Evolutionary conservation across 2,329 filamentous ascomycete species (phyloP), one percentile per base, ranked within the genome.

Genomic region (Microsporum canis): DNA sequence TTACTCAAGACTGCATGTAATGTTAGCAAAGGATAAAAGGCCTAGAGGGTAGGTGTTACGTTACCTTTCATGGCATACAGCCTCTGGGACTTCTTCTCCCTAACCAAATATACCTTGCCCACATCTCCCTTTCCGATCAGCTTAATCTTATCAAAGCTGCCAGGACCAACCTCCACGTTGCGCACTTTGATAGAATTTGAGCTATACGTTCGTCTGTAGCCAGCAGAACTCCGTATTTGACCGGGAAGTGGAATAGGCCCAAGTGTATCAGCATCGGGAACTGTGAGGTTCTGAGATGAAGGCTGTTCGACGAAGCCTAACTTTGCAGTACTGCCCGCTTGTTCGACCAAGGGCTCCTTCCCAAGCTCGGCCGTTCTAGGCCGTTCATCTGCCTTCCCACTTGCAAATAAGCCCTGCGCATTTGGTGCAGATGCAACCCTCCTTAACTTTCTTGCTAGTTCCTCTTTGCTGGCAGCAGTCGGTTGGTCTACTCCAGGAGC

Each of bases 91-190:
- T 97, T 97, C 84, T 99, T 99, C 76, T 99, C 94, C 67, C 91
- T 84, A 58, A 99, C 94, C 67, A 99, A 79, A 72, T 99, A 99
- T 1, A 99, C 94, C 78, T 99, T 99, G 64, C 94, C 94, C 29
- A 99, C 94, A 75, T 99, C 94, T 62, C 94, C 94, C 78, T 99
- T 99, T 61, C 94, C 94, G 71, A 99, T 96, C 76, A 99, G 82
- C 76, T 99, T 99, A 76, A 99, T 96, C 83, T 99, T 99, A 80
- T 99, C 94, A 70, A 99, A 99, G 73, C 92, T 97, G 64, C 88
- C 82, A 0, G 94, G 94, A 0, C 91, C 89, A 39, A 99, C 94
- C 76, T 99, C 94, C 56, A 99, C 94, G 72, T 96, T 91, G 69
- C 94, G 85, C 66, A 97, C 89, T 77, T 99, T 99, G 80, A 99